A percentile compares a stretch with the other conserved stretches of the same genome.
Conservation (phyloP, 345 rosid genomes). For the Abelmoschus esculentus region DNA sequence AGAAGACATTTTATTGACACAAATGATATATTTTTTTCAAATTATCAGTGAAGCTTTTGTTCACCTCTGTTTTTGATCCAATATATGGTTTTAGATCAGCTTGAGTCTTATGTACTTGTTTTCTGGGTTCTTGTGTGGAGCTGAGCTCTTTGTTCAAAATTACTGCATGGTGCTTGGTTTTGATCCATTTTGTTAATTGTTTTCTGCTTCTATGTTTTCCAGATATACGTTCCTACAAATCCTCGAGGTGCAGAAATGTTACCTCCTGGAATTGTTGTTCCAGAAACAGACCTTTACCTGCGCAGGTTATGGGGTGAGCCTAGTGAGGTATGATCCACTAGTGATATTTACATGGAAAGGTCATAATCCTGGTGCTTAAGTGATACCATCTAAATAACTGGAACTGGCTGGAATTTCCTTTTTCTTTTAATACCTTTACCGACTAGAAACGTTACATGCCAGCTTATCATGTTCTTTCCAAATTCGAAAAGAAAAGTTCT, state of each 20-base stretch:
- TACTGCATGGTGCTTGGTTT: neutral
- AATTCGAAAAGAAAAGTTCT: neutral
- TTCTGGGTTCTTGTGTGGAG: neutral
- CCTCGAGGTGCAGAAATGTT: constrained; percentile 89
- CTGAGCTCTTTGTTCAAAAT: neutral
- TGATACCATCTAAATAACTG: neutral
- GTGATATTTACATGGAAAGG: neutral
- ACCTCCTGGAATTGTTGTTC: constrained; percentile 77
- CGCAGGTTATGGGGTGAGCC: constrained; percentile 98
- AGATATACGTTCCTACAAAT: constrained; percentile 82
- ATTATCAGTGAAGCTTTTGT: neutral
- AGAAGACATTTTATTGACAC: neutral
- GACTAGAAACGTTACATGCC: neutral
- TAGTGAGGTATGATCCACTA: constrained; percentile 50
- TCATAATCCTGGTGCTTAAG: neutral
- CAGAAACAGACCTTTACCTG: constrained; percentile 75
- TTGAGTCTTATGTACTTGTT: neutral
- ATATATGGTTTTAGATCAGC: neutral
- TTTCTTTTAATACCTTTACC: neutral
- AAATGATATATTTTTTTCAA: neutral
- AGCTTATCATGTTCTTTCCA: neutral
- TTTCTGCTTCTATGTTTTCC: constrained; percentile 17
- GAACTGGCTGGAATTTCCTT: neutral
- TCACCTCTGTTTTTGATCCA: neutral
- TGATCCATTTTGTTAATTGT: constrained; percentile 6